Percentiles rank a stretch among this genome's conserved stretches.
Conservation (phyloP, 2,329 filamentous ascomycete genomes). For the Colletotrichum brevisporum region DNA sequence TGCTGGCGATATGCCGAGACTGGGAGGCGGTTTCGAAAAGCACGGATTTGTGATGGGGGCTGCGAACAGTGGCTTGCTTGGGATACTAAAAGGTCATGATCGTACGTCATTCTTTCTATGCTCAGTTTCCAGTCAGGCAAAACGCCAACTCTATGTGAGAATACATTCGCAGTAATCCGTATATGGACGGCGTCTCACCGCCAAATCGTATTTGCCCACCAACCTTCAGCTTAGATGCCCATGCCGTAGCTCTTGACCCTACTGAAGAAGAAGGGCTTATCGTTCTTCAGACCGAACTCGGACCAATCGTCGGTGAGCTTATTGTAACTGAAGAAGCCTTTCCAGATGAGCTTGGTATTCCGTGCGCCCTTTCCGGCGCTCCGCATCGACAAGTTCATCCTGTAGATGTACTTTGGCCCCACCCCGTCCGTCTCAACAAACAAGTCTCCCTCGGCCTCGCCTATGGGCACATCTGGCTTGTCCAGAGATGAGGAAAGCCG, state of each 20-base stretch:
- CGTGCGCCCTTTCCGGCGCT: conserved; percentile 74
- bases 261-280: conserved; percentile 78
- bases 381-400: conserved; percentile 82
- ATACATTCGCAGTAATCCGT: neutral
- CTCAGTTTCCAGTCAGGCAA: no score
- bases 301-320: conserved; percentile 90
- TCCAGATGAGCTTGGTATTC: conserved; percentile 92
- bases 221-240: conserved; percentile 52
- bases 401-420: conserved; percentile 83
- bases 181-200: no score
- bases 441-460: conserved; percentile 75
- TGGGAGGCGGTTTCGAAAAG: conserved; percentile 65
- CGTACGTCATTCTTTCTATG: no score
- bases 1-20: conserved; percentile 61
- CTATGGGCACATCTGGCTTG: conserved; percentile 46
- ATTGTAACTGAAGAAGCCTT: conserved; percentile 93
- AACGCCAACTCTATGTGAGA: neutral
- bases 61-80: neutral
- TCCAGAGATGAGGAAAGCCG: conserved; percentile 55
- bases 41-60: conserved; percentile 51
- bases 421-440: conserved; percentile 90
- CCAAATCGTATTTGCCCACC: conserved; percentile 38
- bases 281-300: conserved; percentile 78
- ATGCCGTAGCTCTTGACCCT: conserved; percentile 74
- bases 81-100: no score